Evolutionary conservation across 2,329 filamentous ascomycete genomes (phyloP), one percentile per base, ranked within the genome.

Genomic region (Bipolaris bicolor): DNA sequence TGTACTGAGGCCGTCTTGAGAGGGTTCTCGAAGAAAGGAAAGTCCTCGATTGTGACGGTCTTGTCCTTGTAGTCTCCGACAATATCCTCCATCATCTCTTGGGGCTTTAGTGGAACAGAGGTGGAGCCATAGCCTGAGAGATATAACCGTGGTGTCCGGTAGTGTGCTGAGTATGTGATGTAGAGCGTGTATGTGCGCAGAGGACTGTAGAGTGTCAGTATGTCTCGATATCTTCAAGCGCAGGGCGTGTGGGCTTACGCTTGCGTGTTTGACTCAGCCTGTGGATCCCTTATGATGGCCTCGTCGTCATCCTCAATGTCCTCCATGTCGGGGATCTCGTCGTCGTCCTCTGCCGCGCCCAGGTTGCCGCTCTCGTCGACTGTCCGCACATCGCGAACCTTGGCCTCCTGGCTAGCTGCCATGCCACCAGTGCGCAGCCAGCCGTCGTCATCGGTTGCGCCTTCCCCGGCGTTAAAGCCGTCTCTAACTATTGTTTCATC

Each of bases 1-100:
- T 99, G 95, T 13, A 99, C 91, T 31, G 90, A 95, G 33, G 94
- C 95, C 86, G 97, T 99, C 82, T 97, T 97, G 74, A 97, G 87
- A 68, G 88, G 89, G 72, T 91, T 89, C 64, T 91, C 90, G 75
- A 96, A 95, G 81, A 96, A 97, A 45, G 92, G 92, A 74, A 99
- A 99, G 78, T 97, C 92, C 76, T 99, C 95, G 57, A 98, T 87
- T 1, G 95, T 99, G 59, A 99, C 95, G 0, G 95, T 99, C 83
- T 99, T 99, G 81, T 97, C 92, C 75, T 96, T 96, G 82, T 97
- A 97, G 81, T 97, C 92, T 61, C 93, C 92, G 34, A 96, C 90
- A 55, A 97, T 96, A 75, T 97, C 92, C 77, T 97, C 91, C 90
- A 97, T 96, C 92, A 97, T 97, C 50, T 89, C 83, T 49, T 90